Evolutionary conservation across 371 early-diverging fungal genomes (phyloP).

Genomic region (Capillidium rhysosporum): DNA sequence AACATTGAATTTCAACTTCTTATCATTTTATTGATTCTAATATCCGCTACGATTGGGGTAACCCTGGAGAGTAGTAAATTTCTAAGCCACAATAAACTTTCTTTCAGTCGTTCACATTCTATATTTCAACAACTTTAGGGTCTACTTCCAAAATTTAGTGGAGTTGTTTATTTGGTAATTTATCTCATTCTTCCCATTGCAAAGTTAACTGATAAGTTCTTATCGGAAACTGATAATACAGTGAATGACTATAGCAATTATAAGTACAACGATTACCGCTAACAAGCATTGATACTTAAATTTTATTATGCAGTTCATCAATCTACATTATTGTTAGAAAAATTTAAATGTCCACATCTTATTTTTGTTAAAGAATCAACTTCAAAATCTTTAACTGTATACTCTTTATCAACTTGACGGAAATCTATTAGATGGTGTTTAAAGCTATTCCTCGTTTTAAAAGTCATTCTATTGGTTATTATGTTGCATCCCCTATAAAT

Average conservation of each 20-base stretch:
- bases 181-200: slow-evolving; percentile 15
- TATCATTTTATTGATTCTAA: slow-evolving; percentile 19
- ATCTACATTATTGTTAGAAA: slow-evolving; percentile 26
- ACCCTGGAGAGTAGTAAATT: slow-evolving; percentile 50
- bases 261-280: slow-evolving; percentile 92
- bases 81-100: slow-evolving; percentile 61
- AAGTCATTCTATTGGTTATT: slow-evolving; percentile 80
- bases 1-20: slow-evolving; percentile 29
- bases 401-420: slow-evolving; percentile 51
- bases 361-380: slow-evolving; percentile 29
- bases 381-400: slow-evolving; percentile 67
- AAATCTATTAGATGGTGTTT: slow-evolving; percentile 79
- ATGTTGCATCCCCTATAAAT: slow-evolving; percentile 78
- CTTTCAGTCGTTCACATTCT: slow-evolving; percentile 80
- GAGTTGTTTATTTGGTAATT: slow-evolving; percentile 21
- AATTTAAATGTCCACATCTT: not conserved
- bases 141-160: slow-evolving; percentile 48
- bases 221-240: no score
- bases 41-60: slow-evolving; percentile 46
- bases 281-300: slow-evolving; percentile 64
- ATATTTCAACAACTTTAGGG: slow-evolving; percentile 70
- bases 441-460: slow-evolving; percentile 39
- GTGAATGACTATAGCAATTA: slow-evolving; percentile 42
- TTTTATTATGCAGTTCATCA: slow-evolving; percentile 35
- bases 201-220: not conserved